phyloP scores from a whole-genome alignment of 139 green algal genomes.

The Haematococcus sp. region DNA sequence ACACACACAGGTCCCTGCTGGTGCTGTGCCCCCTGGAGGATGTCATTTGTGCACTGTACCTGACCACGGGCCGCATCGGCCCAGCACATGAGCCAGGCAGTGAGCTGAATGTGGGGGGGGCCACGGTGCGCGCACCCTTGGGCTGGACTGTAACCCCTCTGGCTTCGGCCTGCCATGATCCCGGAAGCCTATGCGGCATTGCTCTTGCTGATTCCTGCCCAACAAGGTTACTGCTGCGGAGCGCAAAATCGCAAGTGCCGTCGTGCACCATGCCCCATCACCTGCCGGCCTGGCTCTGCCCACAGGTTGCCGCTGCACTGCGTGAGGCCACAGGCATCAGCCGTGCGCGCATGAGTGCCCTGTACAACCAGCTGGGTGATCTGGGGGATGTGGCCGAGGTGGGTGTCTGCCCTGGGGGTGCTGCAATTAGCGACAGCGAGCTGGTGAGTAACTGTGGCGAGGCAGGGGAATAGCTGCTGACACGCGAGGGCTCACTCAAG shows the following conservation, averaged over 20 bases:
- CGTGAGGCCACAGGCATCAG: slow-evolving; percentile 59
- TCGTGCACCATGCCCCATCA: no score
- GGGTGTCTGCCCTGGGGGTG: neutral
- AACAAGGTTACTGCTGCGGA: no score
- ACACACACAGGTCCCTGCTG: slow-evolving; percentile 13
- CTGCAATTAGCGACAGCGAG: neutral
- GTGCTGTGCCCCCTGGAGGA: slow-evolving; percentile 41
- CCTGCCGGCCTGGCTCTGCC: no score
- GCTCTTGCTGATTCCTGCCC: no score
- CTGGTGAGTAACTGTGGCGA: neutral
- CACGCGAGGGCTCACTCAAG: no score
- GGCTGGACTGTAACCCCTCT: no score
- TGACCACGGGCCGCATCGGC: slow-evolving; percentile 68
- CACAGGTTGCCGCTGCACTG: slow-evolving; percentile 37
- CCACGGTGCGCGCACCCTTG: no score
- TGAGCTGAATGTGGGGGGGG: slow-evolving; percentile 71
- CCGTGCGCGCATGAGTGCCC: slow-evolving; percentile 37
- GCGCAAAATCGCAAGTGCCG: no score
- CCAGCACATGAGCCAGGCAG: slow-evolving; percentile 60
- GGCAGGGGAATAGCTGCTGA: neutral
- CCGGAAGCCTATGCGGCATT: no score
- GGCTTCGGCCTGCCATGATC: no score
- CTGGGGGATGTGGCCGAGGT: slow-evolving; percentile 79
- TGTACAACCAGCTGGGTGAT: slow-evolving; percentile 78
- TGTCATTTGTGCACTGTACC: slow-evolving; percentile 70